phyloP scores from a whole-genome alignment of 2,329 filamentous ascomycete genomes.

The Teratosphaeriaceae sp. region DNA sequence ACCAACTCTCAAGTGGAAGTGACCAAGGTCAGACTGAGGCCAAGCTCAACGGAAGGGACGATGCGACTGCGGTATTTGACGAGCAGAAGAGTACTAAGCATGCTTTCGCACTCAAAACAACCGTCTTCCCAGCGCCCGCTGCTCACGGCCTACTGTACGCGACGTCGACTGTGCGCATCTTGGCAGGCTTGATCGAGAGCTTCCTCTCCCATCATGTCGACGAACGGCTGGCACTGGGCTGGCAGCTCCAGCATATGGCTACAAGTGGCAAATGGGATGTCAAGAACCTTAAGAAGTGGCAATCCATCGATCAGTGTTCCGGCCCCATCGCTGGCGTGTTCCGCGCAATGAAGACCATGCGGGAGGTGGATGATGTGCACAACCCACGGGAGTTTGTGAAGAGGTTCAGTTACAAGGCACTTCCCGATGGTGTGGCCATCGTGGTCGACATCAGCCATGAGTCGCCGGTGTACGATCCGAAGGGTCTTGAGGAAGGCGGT shows the following conservation, averaged over 20 bases:
- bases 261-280: constrained; percentile 96
- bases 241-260: constrained; percentile 85
- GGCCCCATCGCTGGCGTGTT: constrained; percentile 69
- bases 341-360: constrained; percentile 84
- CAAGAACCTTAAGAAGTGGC: constrained; percentile 92
- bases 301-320: constrained; percentile 37
- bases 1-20: constrained; percentile 1
- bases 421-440: constrained; percentile 42
- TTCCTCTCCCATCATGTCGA: constrained; percentile 74
- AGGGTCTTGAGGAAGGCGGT: constrained; percentile 38
- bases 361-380: constrained; percentile 80
- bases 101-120: constrained; percentile 53
- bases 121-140: constrained; percentile 67
- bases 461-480: constrained; percentile 78
- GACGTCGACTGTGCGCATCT: constrained; percentile 63
- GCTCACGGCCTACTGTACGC: constrained; percentile 81
- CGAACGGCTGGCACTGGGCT: constrained; percentile 70
- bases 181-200: constrained; percentile 75
- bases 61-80: constrained; percentile 10
- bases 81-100: constrained; percentile 16
- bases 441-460: constrained; percentile 91
- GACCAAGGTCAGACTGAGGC: background rate
- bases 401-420: constrained; percentile 60
- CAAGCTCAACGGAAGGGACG: background rate
- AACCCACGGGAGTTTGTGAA: constrained; percentile 65